Evolutionary conservation across 495 filamentous ascomycete genomes (phyloP).

Genomic region (Elaphomyces granulatus): DNA sequence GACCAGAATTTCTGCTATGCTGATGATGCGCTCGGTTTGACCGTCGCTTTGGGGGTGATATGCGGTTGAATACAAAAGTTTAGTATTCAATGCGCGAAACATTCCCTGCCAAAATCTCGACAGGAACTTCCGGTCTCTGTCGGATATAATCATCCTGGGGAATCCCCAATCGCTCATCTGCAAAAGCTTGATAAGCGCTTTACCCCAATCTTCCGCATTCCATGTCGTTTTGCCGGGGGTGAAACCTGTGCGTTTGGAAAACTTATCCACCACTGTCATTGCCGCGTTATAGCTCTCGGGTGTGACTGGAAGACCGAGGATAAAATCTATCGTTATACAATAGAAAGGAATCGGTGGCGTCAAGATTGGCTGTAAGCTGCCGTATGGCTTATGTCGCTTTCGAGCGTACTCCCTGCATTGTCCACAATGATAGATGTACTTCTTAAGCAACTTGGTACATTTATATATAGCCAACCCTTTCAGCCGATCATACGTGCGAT

Average conservation of each 20-base stretch:
- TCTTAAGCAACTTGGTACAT: too few relatives aligned
- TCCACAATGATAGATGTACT: too few relatives aligned
- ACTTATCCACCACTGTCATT: not conserved
- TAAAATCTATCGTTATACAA: constrained; percentile 1
- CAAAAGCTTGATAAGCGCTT: not conserved
- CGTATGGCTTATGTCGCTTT: constrained; percentile 1
- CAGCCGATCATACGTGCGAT: too few relatives aligned
- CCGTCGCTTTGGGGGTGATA: constrained; percentile 11
- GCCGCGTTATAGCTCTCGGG: not conserved
- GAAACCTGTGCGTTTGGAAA: not conserved
- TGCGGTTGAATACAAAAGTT: constrained; percentile 1
- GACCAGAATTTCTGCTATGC: too few relatives aligned
- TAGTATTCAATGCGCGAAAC: constrained; percentile 1
- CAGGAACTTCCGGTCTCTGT: constrained; percentile 1
- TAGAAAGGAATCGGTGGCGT: constrained; percentile 1
- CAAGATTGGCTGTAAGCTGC: constrained; percentile 1
- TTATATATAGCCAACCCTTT: too few relatives aligned
- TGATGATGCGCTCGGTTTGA: too few relatives aligned
- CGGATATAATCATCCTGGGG: not conserved
- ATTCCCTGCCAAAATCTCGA: constrained; percentile 2
- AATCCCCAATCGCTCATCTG: not conserved
- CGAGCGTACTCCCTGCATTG: too few relatives aligned
- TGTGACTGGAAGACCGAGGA: not conserved
- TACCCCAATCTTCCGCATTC: not conserved
- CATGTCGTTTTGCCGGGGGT: not conserved